These are phyloP conservation scores for Xylaria intraflava DNA, from an alignment of 495 filamentous ascomycete species.

Conservation along the genomic window DNA sequence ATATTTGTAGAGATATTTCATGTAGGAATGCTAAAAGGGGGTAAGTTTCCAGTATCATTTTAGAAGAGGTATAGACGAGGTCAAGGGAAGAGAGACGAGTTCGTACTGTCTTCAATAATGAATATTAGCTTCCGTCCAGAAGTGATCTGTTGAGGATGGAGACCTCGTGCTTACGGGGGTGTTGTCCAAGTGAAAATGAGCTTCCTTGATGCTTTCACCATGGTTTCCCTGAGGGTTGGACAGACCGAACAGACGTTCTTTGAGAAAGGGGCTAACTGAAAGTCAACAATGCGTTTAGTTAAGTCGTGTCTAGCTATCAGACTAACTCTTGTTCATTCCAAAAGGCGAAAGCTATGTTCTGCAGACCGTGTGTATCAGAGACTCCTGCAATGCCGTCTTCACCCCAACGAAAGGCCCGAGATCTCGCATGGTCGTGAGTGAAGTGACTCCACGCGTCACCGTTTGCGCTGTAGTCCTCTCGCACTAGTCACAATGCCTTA, in stretches of 20 bases:
- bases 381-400: slow-evolving; percentile 97
- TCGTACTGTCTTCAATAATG: slow-evolving; percentile 37
- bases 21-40: slow-evolving; percentile 76
- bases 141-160: not conserved
- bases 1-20: slow-evolving; percentile 98
- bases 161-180: slow-evolving; percentile 51
- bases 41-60: slow-evolving; percentile 17
- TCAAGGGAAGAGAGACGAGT: not conserved
- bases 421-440: slow-evolving; percentile 82
- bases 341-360: slow-evolving; percentile 92
- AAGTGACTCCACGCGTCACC: slow-evolving; percentile 98
- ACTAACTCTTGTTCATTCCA: slow-evolving; percentile 94
- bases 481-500: slow-evolving; percentile 49
- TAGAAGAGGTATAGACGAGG: not conserved
- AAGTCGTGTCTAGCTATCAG: not conserved
- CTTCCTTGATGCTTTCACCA: slow-evolving; percentile 93
- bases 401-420: slow-evolving; percentile 85
- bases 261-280: slow-evolving; percentile 67
- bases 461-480: slow-evolving; percentile 82
- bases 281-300: slow-evolving; percentile 6
- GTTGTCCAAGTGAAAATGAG: slow-evolving; percentile 93
- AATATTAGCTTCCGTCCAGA: not conserved
- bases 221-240: slow-evolving; percentile 96
- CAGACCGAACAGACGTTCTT: slow-evolving; percentile 88
- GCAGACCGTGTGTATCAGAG: slow-evolving; percentile 79